Conservation (phyloP, 176 grass and related monocot genomes). For the Oryza officinalis region DNA sequence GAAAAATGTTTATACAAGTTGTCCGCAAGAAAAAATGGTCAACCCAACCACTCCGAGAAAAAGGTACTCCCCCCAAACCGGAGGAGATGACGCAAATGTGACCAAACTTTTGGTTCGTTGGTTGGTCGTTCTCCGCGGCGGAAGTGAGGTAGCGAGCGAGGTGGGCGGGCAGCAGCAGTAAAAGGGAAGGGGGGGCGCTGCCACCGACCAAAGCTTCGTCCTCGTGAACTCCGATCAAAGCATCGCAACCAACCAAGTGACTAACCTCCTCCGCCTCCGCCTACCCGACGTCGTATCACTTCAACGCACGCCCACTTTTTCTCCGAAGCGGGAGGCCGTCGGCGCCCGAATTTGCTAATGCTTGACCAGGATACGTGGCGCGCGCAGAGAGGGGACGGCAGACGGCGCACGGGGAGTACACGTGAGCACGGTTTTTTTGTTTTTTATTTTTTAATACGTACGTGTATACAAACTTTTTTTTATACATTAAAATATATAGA, state of each 20-base stretch:
- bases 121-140: conserved; percentile 35
- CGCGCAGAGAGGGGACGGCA: too few species aligned
- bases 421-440: too few species aligned
- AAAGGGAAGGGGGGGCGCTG: not conserved
- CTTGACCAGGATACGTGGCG: too few species aligned
- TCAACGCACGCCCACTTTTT: not conserved
- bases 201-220: conserved; percentile 42
- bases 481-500: too few species aligned
- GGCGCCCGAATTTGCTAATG: too few species aligned
- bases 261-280: not conserved
- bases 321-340: not conserved
- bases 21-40: not conserved
- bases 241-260: not conserved
- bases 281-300: not conserved
- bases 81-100: conserved; percentile 29
- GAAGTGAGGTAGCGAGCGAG: not conserved
- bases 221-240: not conserved
- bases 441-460: too few species aligned
- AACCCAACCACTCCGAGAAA: conserved; percentile 22
- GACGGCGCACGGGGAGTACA: too few species aligned
- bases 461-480: too few species aligned
- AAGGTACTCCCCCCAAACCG: not conserved
- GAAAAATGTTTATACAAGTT: not conserved
- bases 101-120: conserved; percentile 4
- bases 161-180: not conserved